phyloP scores from a whole-genome alignment of 2,329 filamentous ascomycete species.

The Alternaria rosae region DNA sequence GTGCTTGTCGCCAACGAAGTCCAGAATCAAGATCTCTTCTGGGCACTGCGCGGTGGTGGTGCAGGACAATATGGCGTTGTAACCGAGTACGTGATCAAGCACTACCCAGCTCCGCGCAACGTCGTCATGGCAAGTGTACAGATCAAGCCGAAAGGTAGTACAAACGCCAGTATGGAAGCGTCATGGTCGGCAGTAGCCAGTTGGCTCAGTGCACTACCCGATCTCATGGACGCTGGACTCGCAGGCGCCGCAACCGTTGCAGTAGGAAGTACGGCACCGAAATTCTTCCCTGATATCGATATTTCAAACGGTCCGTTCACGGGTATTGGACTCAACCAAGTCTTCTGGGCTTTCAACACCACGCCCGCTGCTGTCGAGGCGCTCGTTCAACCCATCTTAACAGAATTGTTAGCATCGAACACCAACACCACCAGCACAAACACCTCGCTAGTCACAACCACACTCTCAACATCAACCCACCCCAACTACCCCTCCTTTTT shows the following conservation, averaged over 20 bases:
- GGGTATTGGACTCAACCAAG: slow-evolving; percentile 22
- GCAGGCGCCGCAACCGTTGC: neutral
- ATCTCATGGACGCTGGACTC: neutral
- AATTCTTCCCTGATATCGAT: neutral
- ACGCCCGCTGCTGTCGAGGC: slow-evolving; percentile 19
- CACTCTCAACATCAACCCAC: neutral
- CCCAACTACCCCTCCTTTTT: slow-evolving; percentile 25
- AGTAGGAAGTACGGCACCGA: neutral
- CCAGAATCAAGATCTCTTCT: slow-evolving; percentile 25
- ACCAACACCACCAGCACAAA: neutral
- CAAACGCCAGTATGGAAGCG: neutral
- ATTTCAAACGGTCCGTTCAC: neutral
- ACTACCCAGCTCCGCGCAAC: slow-evolving; percentile 16
- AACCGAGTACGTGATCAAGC: slow-evolving; percentile 7
- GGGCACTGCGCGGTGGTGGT: slow-evolving; percentile 22
- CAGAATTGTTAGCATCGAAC: neutral
- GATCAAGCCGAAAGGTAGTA: neutral
- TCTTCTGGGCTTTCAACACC: slow-evolving; percentile 35
- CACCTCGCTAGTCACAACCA: neutral
- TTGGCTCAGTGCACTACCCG: neutral
- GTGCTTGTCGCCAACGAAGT: slow-evolving; percentile 17
- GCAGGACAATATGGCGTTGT: slow-evolving; percentile 24
- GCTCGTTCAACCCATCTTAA: slow-evolving; percentile 15
- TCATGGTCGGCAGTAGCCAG: neutral
- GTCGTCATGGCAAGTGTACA: slow-evolving; percentile 9